These are phyloP conservation scores for Colletotrichum agaves DNA, from an alignment of 2,329 filamentous ascomycete genomes.

Conservation along the genomic window DNA sequence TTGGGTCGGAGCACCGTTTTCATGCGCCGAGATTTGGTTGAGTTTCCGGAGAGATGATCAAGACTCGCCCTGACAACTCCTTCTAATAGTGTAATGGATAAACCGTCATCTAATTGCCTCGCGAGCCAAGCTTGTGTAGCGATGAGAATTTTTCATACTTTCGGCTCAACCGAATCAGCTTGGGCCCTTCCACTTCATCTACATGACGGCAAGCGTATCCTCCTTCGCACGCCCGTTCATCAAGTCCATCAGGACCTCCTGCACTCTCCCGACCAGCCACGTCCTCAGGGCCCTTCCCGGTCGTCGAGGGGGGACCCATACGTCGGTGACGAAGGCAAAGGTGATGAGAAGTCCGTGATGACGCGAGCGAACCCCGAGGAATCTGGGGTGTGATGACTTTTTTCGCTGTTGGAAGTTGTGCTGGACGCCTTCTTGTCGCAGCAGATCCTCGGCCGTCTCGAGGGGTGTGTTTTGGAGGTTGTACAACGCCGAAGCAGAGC, in stretches of 20 bases:
- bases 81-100: no score
- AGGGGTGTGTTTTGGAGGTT: neutral
- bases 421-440: neutral
- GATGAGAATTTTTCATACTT: neutral
- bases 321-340: conserved; percentile 74
- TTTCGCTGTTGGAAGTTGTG: neutral
- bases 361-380: conserved; percentile 69
- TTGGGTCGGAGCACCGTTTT: conserved; percentile 16
- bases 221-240: conserved; percentile 36
- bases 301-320: conserved; percentile 71
- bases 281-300: conserved; percentile 71
- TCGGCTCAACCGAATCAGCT: neutral
- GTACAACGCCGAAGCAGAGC: conserved; percentile 70
- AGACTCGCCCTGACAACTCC: no score
- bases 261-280: conserved; percentile 71
- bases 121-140: no score
- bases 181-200: conserved; percentile 40
- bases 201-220: conserved; percentile 37
- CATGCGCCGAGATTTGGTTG: conserved; percentile 20
- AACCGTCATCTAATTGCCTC: no score
- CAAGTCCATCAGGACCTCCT: conserved; percentile 59
- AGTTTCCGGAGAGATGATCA: neutral
- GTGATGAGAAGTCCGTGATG: conserved; percentile 76
- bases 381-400: neutral
- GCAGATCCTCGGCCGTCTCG: neutral